Evolutionary conservation across 176 grass and related monocot genomes (phyloP).

Genomic region (Pontederia crassipes): DNA sequence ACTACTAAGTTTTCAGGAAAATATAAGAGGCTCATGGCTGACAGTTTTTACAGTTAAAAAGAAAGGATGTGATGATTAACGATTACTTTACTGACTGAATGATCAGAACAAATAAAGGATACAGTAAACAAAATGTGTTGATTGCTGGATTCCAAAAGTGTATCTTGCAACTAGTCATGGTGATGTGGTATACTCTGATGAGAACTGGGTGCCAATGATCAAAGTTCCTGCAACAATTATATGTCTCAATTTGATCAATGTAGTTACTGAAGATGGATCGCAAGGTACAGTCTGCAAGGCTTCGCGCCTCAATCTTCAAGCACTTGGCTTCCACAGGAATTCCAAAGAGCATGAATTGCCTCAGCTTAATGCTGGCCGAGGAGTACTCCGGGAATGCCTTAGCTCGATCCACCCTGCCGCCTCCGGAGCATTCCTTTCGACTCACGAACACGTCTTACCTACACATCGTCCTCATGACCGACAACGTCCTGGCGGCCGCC

Average conservation of each 20-base stretch:
- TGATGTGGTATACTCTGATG: neutral
- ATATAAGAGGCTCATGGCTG: too few species aligned
- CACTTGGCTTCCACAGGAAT: slow-evolving; percentile 66
- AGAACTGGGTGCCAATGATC: neutral
- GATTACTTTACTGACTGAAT: too few species aligned
- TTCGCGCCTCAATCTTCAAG: slow-evolving; percentile 40
- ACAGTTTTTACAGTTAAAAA: too few species aligned
- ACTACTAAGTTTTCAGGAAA: too few species aligned
- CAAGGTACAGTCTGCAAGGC: slow-evolving; percentile 50
- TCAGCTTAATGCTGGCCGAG: slow-evolving; percentile 50
- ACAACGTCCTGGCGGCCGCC: slow-evolving; percentile 72
- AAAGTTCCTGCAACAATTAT: neutral
- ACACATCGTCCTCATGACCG: slow-evolving; percentile 69
- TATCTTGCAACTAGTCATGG: too few species aligned
- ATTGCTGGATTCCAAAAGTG: too few species aligned
- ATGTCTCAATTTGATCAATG: neutral
- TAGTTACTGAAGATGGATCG: slow-evolving; percentile 90
- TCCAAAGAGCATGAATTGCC: slow-evolving; percentile 82
- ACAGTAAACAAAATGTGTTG: too few species aligned
- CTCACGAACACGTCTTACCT: slow-evolving; percentile 43
- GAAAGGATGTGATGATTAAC: too few species aligned
- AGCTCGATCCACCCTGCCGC: slow-evolving; percentile 67
- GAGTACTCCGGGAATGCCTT: slow-evolving; percentile 72
- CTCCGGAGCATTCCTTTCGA: slow-evolving; percentile 54
- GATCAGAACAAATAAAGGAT: too few species aligned